Evolutionary conservation across 108 stramenopile genomes (phyloP).

Genomic region (Phaeodactylum tricornutum): DNA sequence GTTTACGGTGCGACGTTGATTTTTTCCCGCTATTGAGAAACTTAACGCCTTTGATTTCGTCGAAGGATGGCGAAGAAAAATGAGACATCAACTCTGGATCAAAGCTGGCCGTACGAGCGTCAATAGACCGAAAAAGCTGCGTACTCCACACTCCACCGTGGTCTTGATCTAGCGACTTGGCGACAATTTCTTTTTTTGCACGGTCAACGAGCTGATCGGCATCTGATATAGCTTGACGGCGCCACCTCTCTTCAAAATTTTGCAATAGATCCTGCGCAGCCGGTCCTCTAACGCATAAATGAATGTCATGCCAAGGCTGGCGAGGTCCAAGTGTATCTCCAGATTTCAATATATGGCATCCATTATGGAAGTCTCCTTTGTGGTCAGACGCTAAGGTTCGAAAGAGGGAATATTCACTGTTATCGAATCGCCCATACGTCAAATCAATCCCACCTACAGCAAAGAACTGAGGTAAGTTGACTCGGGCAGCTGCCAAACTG

Average conservation of each 20-base stretch:
- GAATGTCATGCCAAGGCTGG: slow-evolving; percentile 48
- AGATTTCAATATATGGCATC: slow-evolving; percentile 17
- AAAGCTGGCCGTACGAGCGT: slow-evolving; percentile 4
- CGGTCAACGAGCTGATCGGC: slow-evolving; percentile 18
- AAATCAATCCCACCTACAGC: slow-evolving; percentile 75
- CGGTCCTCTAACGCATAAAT: slow-evolving; percentile 32
- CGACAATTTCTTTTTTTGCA: slow-evolving; percentile 9
- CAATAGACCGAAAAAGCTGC: slow-evolving; percentile 38
- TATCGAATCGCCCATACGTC: slow-evolving; percentile 48
- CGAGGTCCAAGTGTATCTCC: slow-evolving; percentile 23
- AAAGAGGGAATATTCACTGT: slow-evolving; percentile 33
- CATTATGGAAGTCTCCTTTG: slow-evolving; percentile 24
- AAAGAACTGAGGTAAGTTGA: no score
- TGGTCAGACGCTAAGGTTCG: slow-evolving; percentile 24
- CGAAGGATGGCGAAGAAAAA: neutral
- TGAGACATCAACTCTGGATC: no score
- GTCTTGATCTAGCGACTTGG: slow-evolving; percentile 8
- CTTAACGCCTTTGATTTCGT: neutral
- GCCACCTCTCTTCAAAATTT: slow-evolving; percentile 42
- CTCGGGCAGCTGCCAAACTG: no score
- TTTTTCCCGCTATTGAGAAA: neutral
- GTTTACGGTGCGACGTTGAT: neutral
- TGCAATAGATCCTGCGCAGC: slow-evolving; percentile 26
- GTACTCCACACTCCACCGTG: slow-evolving; percentile 26
- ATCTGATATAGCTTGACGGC: slow-evolving; percentile 20